These are phyloP conservation scores for Eucalyptus tenuipes DNA, from an alignment of 345 rosid genomes.

Conservation along the genomic window DNA sequence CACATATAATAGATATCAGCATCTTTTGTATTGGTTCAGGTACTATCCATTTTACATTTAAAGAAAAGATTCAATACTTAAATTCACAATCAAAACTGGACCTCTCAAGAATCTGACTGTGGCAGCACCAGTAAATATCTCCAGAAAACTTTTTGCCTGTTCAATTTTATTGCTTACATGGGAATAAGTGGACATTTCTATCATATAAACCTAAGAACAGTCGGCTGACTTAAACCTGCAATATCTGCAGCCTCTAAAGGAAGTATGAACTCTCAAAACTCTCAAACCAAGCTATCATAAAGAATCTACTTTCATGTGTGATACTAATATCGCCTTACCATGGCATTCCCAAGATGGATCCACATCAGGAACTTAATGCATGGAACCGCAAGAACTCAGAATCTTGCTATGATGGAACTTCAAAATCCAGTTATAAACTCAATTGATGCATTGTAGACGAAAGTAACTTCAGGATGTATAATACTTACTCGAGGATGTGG, in stretches of 20 bases:
- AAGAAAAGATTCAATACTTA: not conserved
- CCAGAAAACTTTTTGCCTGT: not conserved
- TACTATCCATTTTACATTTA: not conserved
- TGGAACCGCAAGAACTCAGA: not conserved
- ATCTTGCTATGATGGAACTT: not conserved
- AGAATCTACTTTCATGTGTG: not conserved
- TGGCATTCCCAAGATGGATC: not conserved
- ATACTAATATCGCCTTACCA: not conserved
- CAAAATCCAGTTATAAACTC: not conserved
- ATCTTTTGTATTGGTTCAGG: not conserved
- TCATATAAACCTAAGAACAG: not conserved
- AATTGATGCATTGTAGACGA: not conserved
- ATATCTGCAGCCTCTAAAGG: not conserved
- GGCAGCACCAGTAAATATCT: not conserved
- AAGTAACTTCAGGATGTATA: not conserved
- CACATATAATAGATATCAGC: not conserved
- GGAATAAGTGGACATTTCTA: not conserved
- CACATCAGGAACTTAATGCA: not conserved
- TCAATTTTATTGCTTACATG: not conserved
- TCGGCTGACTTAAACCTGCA: not conserved
- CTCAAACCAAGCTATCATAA: not conserved
- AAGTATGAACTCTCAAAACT: not conserved
- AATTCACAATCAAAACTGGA: not conserved
- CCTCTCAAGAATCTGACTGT: not conserved
- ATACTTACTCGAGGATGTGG: constrained; percentile 87